phyloP scores from a whole-genome alignment of 2,329 filamentous ascomycete species.

The Exophiala lecanii-corni region DNA sequence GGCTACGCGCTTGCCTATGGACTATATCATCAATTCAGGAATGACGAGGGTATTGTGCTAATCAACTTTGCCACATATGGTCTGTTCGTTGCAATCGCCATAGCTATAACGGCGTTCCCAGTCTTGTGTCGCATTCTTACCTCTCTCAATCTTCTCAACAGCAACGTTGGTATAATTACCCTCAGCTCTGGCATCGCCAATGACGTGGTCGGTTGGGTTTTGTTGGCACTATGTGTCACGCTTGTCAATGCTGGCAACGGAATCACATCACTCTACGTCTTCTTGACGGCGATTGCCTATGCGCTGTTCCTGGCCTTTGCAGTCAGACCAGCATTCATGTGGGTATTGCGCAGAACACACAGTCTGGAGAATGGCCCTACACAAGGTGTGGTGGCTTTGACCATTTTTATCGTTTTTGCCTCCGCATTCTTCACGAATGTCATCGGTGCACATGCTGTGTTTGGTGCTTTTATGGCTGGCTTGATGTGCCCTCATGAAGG shows the following conservation, averaged over 20 bases:
- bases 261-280: slow-evolving; percentile 75
- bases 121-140: slow-evolving; percentile 91
- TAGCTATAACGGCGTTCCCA: slow-evolving; percentile 87
- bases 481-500: slow-evolving; percentile 66
- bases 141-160: slow-evolving; percentile 78
- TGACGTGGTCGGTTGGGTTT: slow-evolving; percentile 84
- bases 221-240: slow-evolving; percentile 90
- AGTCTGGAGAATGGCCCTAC: slow-evolving; percentile 83
- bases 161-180: slow-evolving; percentile 80
- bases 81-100: slow-evolving; percentile 85
- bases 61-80: slow-evolving; percentile 60
- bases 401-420: slow-evolving; percentile 69
- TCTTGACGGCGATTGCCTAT: slow-evolving; percentile 71
- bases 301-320: slow-evolving; percentile 68
- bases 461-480: slow-evolving; percentile 85
- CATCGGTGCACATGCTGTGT: slow-evolving; percentile 91
- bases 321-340: slow-evolving; percentile 70
- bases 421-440: slow-evolving; percentile 85
- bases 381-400: slow-evolving; percentile 77
- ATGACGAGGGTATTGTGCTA: slow-evolving; percentile 50
- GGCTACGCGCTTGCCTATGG: slow-evolving; percentile 78
- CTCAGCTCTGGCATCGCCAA: slow-evolving; percentile 89
- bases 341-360: slow-evolving; percentile 66
- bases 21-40: slow-evolving; percentile 67
- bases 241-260: slow-evolving; percentile 84